Conservation (phyloP, 1,139 yeast genomes). For the Blastobotrys elegans region DNA sequence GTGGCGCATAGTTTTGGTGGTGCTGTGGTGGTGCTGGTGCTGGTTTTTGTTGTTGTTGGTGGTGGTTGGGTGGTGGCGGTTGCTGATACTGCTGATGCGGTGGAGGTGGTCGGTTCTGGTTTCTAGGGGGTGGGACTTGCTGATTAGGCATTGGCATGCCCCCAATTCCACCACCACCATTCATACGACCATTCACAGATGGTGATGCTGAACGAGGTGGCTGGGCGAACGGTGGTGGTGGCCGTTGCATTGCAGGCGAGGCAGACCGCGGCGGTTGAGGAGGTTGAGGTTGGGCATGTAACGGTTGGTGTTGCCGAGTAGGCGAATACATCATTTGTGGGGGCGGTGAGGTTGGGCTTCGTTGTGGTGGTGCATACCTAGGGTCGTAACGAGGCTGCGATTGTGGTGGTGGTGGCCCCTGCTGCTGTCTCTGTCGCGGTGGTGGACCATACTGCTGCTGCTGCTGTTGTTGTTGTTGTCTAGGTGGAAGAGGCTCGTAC, state of each 20-base stretch:
- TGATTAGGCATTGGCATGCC: not conserved
- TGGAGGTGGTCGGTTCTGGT: slow-evolving; percentile 6
- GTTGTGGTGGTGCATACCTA: not conserved
- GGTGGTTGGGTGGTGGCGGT: not conserved
- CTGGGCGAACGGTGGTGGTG: not conserved
- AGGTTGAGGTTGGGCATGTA: not conserved
- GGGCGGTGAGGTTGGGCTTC: too few species aligned
- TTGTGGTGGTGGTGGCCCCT: not conserved
- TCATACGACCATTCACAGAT: not conserved
- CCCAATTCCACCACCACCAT: too few species aligned
- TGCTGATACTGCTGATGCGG: not conserved
- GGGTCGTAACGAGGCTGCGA: not conserved
- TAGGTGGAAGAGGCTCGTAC: not conserved
- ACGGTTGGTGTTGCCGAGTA: too few species aligned
- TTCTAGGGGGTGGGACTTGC: slow-evolving; percentile 4
- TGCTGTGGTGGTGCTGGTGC: not conserved
- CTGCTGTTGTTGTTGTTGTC: not conserved
- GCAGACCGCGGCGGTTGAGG: not conserved
- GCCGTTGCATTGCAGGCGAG: not conserved
- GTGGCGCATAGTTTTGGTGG: slow-evolving; percentile 1
- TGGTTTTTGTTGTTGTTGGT: not conserved
- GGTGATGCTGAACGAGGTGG: not conserved
- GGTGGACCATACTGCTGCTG: not conserved
- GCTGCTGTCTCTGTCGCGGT: not conserved
- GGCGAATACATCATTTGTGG: too few species aligned